Evolutionary conservation across 192 early-diverging fungal species (phyloP).

Genomic region (Podochytrium sp.): DNA sequence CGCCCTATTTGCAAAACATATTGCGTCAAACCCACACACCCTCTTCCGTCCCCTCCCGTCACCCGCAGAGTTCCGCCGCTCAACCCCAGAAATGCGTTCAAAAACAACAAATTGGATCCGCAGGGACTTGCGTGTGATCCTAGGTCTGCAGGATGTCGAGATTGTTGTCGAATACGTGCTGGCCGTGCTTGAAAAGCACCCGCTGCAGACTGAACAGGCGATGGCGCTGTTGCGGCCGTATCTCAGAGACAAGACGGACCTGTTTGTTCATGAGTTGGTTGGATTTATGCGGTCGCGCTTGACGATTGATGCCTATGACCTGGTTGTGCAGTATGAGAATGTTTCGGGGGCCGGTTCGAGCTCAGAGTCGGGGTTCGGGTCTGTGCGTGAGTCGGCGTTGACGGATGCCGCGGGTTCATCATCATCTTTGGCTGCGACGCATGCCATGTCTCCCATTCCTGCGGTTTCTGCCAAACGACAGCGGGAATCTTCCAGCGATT

Average conservation of each 20-base stretch:
- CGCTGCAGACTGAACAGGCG: conserved; percentile 16
- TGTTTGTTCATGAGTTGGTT: conserved; percentile 51
- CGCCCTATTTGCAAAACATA: conserved; percentile 32
- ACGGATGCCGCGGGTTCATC: no score
- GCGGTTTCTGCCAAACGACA: no score
- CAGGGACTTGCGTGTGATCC: conserved; percentile 37
- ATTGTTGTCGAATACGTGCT: conserved; percentile 39
- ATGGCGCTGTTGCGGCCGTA: conserved; percentile 38
- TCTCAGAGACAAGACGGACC: conserved; percentile 38
- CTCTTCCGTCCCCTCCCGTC: conserved; percentile 23
- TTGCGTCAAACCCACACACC: conserved; percentile 19
- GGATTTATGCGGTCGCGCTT: conserved; percentile 41
- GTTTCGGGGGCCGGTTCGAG: no score
- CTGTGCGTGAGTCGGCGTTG: no score
- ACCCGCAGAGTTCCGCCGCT: conserved; percentile 6
- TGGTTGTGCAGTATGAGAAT: conserved; percentile 28
- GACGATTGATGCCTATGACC: conserved; percentile 43
- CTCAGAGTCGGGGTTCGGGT: no score
- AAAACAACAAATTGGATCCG: conserved; percentile 40
- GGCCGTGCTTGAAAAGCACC: conserved; percentile 27
- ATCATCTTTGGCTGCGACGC: no score
- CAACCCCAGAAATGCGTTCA: background rate
- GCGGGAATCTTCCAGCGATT: no score
- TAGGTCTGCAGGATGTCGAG: conserved; percentile 34
- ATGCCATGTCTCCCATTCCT: no score